Conservation (phyloP, 2,329 filamentous ascomycete genomes). For the Sporothrix euskadiensis region DNA sequence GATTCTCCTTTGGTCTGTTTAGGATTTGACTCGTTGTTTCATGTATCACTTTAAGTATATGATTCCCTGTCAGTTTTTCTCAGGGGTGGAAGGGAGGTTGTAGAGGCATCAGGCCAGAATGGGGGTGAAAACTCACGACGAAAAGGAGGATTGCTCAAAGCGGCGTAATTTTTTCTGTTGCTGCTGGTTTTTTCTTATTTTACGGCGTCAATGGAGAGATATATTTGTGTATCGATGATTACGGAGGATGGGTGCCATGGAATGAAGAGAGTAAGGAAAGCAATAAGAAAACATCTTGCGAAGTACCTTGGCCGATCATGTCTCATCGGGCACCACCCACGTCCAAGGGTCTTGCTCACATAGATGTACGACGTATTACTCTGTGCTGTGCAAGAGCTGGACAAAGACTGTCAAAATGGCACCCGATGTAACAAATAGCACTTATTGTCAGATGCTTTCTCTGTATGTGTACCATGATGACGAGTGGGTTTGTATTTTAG, state of each 20-base stretch:
- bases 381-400: background rate
- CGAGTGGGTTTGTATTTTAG: no score
- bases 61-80: background rate
- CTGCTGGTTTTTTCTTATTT: background rate
- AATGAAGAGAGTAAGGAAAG: background rate
- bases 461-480: background rate
- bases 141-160: background rate
- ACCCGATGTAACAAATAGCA: background rate
- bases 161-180: background rate
- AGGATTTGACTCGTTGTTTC: background rate
- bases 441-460: background rate
- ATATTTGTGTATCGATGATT: background rate
- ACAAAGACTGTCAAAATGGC: background rate
- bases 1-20: background rate
- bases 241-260: background rate
- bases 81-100: background rate
- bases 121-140: background rate
- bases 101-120: background rate
- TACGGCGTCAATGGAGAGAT: background rate
- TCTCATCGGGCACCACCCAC: background rate
- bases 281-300: background rate
- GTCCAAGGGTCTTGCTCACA: background rate
- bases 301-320: background rate
- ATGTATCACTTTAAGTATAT: background rate
- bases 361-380: background rate